A percentile compares a stretch with the other conserved stretches of the same genome.
phyloP scores from a whole-genome alignment of 2,329 filamentous ascomycete species.

The Mycosphaerella sp. region DNA sequence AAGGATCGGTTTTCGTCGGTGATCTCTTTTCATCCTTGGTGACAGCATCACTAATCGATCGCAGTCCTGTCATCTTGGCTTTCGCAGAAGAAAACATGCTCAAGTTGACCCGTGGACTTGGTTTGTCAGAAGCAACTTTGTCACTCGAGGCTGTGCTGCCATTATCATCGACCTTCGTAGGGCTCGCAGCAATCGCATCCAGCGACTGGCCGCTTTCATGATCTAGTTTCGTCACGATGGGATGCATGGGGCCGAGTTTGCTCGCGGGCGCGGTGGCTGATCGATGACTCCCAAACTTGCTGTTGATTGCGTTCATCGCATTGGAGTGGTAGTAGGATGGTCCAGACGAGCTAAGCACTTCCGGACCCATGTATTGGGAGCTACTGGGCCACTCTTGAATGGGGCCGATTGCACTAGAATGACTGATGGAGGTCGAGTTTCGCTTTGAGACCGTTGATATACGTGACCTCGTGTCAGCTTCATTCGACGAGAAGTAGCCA shows the following conservation, averaged over 20 bases:
- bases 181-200: slow-evolving; percentile 19
- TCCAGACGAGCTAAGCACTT: slow-evolving; percentile 14
- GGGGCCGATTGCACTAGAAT: slow-evolving; percentile 15
- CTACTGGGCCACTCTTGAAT: slow-evolving; percentile 60
- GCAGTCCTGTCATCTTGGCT: slow-evolving; percentile 58
- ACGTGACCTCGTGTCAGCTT: slow-evolving; percentile 51
- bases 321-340: slow-evolving; percentile 17
- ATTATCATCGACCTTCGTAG: slow-evolving; percentile 19
- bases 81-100: slow-evolving; percentile 32
- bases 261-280: slow-evolving; percentile 26
- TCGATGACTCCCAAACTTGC: slow-evolving; percentile 24
- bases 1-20: slow-evolving; percentile 29
- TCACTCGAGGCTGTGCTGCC: slow-evolving; percentile 45
- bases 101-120: slow-evolving; percentile 31
- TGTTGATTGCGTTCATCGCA: slow-evolving; percentile 22
- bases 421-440: slow-evolving; percentile 33
- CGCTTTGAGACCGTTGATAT: slow-evolving; percentile 68
- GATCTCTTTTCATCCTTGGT: slow-evolving; percentile 47
- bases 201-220: slow-evolving; percentile 38
- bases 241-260: slow-evolving; percentile 42
- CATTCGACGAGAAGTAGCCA: slow-evolving; percentile 88
- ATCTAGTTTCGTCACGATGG: slow-evolving; percentile 53
- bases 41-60: slow-evolving; percentile 73
- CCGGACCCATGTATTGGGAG: slow-evolving; percentile 16
- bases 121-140: slow-evolving; percentile 8